A percentile compares a stretch with the other conserved stretches of the same genome.
Conservation (phyloP, 2,329 filamentous ascomycete genomes). For the Trichophyton schoenleinii region DNA sequence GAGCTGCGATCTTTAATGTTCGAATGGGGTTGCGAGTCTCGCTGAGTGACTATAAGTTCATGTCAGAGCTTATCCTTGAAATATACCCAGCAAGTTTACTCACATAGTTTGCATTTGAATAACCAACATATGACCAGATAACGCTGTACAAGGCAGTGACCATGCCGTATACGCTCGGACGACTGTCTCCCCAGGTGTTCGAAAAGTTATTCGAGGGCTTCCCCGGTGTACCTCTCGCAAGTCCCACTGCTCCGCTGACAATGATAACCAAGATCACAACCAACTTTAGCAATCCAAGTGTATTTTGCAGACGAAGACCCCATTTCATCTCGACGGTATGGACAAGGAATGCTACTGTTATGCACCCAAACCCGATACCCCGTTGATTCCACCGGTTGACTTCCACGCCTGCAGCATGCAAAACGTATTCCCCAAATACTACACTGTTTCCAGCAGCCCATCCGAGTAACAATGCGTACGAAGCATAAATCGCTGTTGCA, state of each 20-base stretch:
- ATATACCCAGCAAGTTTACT: slow-evolving; percentile 14
- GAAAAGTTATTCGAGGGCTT: slow-evolving; percentile 24
- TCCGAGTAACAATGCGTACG: slow-evolving; percentile 39
- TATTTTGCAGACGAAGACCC: slow-evolving; percentile 38
- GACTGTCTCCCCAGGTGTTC: slow-evolving; percentile 29
- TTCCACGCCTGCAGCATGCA: slow-evolving; percentile 34
- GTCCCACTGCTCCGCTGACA: slow-evolving; percentile 30
- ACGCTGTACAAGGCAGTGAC: slow-evolving; percentile 50
- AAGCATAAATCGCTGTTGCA: slow-evolving; percentile 42
- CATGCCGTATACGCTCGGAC: slow-evolving; percentile 34
- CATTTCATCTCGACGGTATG: slow-evolving; percentile 37
- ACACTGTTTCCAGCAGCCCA: slow-evolving; percentile 43
- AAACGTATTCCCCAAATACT: slow-evolving; percentile 41
- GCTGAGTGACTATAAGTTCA: slow-evolving; percentile 32
- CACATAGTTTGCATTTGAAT: slow-evolving; percentile 51
- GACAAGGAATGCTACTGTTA: slow-evolving; percentile 37
- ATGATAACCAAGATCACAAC: slow-evolving; percentile 38
- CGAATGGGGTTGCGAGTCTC: slow-evolving; percentile 46
- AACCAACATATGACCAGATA: slow-evolving; percentile 50
- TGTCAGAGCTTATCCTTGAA: not conserved
- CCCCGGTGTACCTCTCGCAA: slow-evolving; percentile 27
- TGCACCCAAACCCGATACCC: slow-evolving; percentile 36
- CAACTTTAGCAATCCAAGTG: slow-evolving; percentile 40
- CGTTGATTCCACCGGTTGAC: slow-evolving; percentile 40
- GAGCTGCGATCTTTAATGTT: slow-evolving; percentile 46